Base-by-base conservation (phyloP, 805 yeast species). In the Wickerhamiella occidentalis region DNA sequence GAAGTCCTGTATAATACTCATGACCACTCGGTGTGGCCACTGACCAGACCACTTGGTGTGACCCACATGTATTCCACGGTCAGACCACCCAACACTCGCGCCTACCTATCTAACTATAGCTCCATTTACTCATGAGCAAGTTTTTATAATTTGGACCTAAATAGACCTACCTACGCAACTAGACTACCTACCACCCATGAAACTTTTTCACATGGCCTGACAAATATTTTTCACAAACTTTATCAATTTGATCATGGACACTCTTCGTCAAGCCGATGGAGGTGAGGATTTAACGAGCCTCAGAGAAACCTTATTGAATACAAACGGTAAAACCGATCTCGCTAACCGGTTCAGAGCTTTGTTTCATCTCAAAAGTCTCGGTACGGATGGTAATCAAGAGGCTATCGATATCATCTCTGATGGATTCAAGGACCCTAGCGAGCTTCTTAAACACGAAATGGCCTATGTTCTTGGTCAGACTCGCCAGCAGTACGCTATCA, bases 401-500 rank as follows among this genome's bases (percentile, higher is more conserved):
- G 94, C 94, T 47, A 76, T 90, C 49, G 76, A 82, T 48, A 85
- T 85, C 68, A 90, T 92, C 56, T 84, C 87, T 41, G 88, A 78
- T 58, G 81, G 90, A 7, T 92, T 92, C 62, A 65, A 66, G 36
- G 94, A 85, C 62, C 76, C 77, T 47, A 81, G 94, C 18, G 98
- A 94, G 67, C 75, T 92, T 48, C 74, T 92, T 63, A 94, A 94
- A 69, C 99, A 92, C 63, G 99, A 92, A 68, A 94, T 92, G 50
- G 97, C 98, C 6, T 92, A 92, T 61, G 96, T 90, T 11, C 70
- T 92, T 52, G 99, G 99, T 42, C 99, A 92, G 68, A 88, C 96
- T 43, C 80, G 84, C 64, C 88, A 88, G 68, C 62, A 79, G 57
- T 66, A 76, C 50, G 86, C 95, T 51, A 84, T 90, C 52, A 82